Evolutionary conservation across 768 basidiomycete genomes (phyloP).

Genomic region (Clavaria fumosa): DNA sequence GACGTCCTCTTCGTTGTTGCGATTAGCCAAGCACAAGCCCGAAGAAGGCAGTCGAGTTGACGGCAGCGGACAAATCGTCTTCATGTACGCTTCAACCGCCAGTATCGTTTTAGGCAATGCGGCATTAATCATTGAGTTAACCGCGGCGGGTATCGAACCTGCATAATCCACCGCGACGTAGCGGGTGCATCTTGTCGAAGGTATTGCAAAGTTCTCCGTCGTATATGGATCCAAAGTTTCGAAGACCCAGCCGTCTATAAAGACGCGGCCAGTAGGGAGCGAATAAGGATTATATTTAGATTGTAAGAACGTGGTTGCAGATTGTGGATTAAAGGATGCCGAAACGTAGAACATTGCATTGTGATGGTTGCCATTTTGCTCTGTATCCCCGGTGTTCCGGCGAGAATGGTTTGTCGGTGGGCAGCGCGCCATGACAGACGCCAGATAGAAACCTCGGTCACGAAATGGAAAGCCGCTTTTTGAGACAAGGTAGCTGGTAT

Average conservation of each 20-base stretch:
- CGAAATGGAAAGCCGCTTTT: conserved; percentile 84
- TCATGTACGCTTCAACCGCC: conserved; percentile 59
- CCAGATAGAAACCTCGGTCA: conserved; percentile 73
- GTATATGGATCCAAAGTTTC: conserved; percentile 96
- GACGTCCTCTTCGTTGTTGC: conserved; percentile 31
- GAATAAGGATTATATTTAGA: conserved; percentile 61
- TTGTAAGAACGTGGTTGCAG: conserved; percentile 35
- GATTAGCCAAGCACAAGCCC: conserved; percentile 42
- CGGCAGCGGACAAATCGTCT: conserved; percentile 47
- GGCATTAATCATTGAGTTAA: conserved; percentile 77
- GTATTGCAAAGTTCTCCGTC: conserved; percentile 86
- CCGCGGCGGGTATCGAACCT: conserved; percentile 68
- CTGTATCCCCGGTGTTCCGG: conserved; percentile 28
- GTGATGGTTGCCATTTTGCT: conserved; percentile 25
- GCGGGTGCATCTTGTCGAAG: conserved; percentile 78
- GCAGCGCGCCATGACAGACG: conserved; percentile 55
- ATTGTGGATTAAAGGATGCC: conserved; percentile 64
- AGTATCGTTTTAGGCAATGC: conserved; percentile 58
- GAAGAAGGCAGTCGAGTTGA: conserved; percentile 53
- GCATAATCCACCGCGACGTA: conserved; percentile 77
- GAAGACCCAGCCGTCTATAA: conserved; percentile 88
- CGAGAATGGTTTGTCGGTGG: conserved; percentile 23
- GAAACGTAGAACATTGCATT: conserved; percentile 72
- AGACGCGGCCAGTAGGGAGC: conserved; percentile 66
- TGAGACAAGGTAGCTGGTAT: conserved; percentile 54